Evolutionary conservation across 148 eudicot species (phyloP).

Genomic region (Rhododendron ferrugineum): DNA sequence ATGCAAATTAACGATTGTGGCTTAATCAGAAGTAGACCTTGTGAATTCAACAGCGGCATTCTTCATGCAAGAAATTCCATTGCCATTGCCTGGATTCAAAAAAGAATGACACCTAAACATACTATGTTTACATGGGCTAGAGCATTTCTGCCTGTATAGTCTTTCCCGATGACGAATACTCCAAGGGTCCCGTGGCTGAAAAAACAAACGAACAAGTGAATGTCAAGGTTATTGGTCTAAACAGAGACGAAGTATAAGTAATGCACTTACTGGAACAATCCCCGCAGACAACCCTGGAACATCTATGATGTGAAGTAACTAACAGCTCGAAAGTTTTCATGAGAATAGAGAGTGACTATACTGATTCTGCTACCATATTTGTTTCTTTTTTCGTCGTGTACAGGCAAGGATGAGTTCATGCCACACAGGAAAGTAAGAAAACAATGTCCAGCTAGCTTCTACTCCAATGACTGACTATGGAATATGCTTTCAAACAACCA

Average conservation of each 20-base stretch:
- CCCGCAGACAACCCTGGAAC: background rate
- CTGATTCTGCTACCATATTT: background rate
- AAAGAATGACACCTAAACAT: slow-evolving; percentile 51
- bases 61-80: slow-evolving; percentile 35
- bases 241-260: background rate
- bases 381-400: background rate
- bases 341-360: background rate
- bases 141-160: slow-evolving; percentile 30
- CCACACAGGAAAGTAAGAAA: background rate
- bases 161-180: slow-evolving; percentile 34
- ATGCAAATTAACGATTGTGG: background rate
- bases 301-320: background rate
- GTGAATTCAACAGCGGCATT: slow-evolving; percentile 49
- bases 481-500: background rate
- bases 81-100: slow-evolving; percentile 37
- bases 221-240: background rate
- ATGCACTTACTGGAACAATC: background rate
- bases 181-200: slow-evolving; percentile 54
- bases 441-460: background rate
- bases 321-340: background rate
- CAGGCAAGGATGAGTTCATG: background rate
- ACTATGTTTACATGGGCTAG: slow-evolving; percentile 30
- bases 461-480: background rate
- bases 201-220: slow-evolving; percentile 7
- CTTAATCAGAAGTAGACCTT: slow-evolving; percentile 33